Conservation (phyloP, 2,329 filamentous ascomycete species). For the Aspergillus pseudoviridinutans region DNA sequence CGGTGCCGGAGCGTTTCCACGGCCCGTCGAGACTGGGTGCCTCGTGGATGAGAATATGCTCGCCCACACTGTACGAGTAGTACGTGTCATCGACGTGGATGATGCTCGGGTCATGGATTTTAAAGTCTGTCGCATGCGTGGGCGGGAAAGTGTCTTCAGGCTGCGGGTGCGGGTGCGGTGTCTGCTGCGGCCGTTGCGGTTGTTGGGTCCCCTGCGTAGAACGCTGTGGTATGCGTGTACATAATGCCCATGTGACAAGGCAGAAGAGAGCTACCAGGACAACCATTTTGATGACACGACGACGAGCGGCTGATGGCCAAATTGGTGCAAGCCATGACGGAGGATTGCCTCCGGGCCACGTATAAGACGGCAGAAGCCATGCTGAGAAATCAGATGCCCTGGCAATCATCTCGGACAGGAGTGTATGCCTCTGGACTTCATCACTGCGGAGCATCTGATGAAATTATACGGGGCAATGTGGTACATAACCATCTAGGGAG, state of each 20-base stretch:
- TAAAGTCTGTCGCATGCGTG: constrained; percentile 12
- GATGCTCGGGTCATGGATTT: constrained; percentile 33
- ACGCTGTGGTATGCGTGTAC: neutral
- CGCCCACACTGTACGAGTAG: constrained; percentile 32
- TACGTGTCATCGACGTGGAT: constrained; percentile 23
- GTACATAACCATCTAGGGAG: neutral
- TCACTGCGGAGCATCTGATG: neutral
- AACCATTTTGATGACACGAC: neutral
- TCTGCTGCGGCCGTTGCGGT: neutral
- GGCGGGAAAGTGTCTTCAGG: neutral
- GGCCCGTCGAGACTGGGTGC: constrained; percentile 27
- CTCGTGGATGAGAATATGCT: constrained; percentile 28
- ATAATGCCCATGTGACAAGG: neutral
- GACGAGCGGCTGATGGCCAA: neutral
- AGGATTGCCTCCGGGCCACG: neutral
- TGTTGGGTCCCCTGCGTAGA: neutral
- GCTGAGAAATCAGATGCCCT: neutral
- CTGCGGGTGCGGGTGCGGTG: neutral
- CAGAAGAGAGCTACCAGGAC: neutral
- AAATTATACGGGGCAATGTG: neutral
- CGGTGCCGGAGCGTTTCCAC: constrained; percentile 26
- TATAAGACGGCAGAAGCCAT: neutral
- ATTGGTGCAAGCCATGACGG: neutral
- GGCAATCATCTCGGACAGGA: neutral
- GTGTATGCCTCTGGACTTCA: neutral